Evolutionary conservation across 495 filamentous ascomycete species (phyloP), one percentile per base, ranked within the genome.

Genomic region (Hamigera avellanea): DNA sequence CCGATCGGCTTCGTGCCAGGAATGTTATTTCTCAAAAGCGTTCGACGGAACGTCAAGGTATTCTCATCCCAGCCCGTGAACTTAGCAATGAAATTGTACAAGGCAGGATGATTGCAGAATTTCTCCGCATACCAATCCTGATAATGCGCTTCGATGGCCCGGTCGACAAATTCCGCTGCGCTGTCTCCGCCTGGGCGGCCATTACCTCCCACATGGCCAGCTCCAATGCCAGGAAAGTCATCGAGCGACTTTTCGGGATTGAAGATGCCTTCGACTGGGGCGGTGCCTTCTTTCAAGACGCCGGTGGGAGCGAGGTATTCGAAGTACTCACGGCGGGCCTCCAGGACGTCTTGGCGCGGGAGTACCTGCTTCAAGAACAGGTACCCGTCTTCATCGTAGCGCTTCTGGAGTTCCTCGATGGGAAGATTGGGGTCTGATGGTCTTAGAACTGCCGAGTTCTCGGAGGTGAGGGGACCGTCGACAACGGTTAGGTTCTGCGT

Each of bases 361-460:
- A 81, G 50, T 2, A 78, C 44, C 21, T 63, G 60, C 44, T 79
- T 80, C 6, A 81, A 38, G 43, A 76, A 76, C 28, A 80, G 58
- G 45, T 78, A 78, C 13, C 75, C 73, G 42, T 78, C 73, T 31
- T 60, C 40, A n/a, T 72, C 35, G 35, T 67, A 75, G 13, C 75
- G 64, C 23, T 54, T 45, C 19, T 67, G 67, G 1, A 80, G 53
- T 19, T 69, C 62, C 28, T 61, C 50, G n/a, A 66, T 21, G 7
- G 61, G 54, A 4, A 60, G 48, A 13, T 33, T 42, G 25, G 59
- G 54, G 18, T 57, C 50, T n/a, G 61, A 65, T 19, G 59, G 61
- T 17, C 53, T 52, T 6, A 78, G 61, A 12, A 53, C 42, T 5
- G 59, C 54, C 14, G 70, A 56, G 41, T 68, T 62, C 19, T 62